phyloP scores from a whole-genome alignment of 2,329 filamentous ascomycete genomes.

The Lizonia empirigonia region DNA sequence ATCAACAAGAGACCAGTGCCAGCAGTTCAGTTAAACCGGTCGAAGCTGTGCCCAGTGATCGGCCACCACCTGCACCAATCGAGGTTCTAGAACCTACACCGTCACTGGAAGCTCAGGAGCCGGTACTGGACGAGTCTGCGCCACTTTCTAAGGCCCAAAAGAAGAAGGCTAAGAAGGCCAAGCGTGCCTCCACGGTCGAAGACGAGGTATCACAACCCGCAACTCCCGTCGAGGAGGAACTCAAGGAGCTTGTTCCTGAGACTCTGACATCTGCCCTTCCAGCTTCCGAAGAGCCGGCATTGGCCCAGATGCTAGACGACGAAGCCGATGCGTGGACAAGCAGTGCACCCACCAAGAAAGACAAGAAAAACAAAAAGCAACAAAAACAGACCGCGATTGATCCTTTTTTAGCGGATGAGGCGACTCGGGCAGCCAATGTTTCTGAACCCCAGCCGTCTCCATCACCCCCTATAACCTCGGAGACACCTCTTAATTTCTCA shows the following conservation, averaged over 20 bases:
- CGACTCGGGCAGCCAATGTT: constrained; percentile 40
- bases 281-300: constrained; percentile 1
- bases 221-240: constrained; percentile 14
- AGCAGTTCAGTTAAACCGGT: neutral
- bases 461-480: constrained; percentile 35
- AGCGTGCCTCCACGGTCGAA: constrained; percentile 27
- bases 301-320: constrained; percentile 11
- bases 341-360: constrained; percentile 16
- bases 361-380: constrained; percentile 29
- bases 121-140: constrained; percentile 6
- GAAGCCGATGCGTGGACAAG: constrained; percentile 11
- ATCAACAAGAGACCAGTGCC: neutral
- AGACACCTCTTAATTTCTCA: constrained; percentile 36
- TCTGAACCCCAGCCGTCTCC: constrained; percentile 42
- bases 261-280: constrained; percentile 1
- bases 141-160: constrained; percentile 34
- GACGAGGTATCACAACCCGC: constrained; percentile 18
- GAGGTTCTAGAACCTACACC: neutral
- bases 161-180: constrained; percentile 39
- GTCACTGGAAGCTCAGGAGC: neutral
- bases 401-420: constrained; percentile 43
- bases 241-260: constrained; percentile 8
- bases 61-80: constrained; percentile 7
- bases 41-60: constrained; percentile 10
- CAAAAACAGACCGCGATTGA: constrained; percentile 21